A percentile compares a stretch with the other conserved stretches of the same genome.
These are phyloP conservation scores for Mycosphaerella sp. DNA, from an alignment of 2,329 filamentous ascomycete species.

Conservation along the genomic window DNA sequence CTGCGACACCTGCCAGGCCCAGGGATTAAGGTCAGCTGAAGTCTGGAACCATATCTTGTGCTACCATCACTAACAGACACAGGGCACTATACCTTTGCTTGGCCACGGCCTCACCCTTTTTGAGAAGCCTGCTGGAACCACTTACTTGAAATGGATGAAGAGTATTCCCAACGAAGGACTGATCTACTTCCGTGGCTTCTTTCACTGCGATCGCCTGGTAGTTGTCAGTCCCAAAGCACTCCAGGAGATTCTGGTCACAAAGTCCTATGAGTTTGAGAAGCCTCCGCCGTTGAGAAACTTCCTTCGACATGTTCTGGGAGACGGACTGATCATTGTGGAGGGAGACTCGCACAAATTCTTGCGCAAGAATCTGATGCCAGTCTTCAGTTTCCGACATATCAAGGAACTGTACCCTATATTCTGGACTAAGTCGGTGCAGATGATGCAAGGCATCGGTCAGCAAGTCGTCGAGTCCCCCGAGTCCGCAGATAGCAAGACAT, in stretches of 20 bases:
- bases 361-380: conserved; percentile 70
- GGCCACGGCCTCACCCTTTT: conserved; percentile 36
- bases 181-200: conserved; percentile 37
- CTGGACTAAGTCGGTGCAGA: conserved; percentile 69
- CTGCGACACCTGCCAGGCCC: conserved; percentile 37
- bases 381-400: conserved; percentile 79
- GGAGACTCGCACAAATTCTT: conserved; percentile 47
- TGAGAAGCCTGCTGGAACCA: conserved; percentile 32
- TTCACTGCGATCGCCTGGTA: conserved; percentile 36
- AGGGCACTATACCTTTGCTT: conserved; percentile 29
- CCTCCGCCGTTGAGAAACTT: conserved; percentile 40
- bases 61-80: conserved; percentile 1
- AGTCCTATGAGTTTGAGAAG: conserved; percentile 51
- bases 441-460: conserved; percentile 56
- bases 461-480: conserved; percentile 40
- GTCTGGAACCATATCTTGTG: no score
- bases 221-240: conserved; percentile 39
- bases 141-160: conserved; percentile 35
- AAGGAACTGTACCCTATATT: conserved; percentile 81
- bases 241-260: conserved; percentile 49
- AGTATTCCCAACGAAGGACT: conserved; percentile 39
- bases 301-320: conserved; percentile 45
- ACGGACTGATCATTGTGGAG: conserved; percentile 48
- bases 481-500: conserved; percentile 13
- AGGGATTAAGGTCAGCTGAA: conserved; percentile 8